These are phyloP conservation scores for Ceratocystis alfenasii DNA, from an alignment of 2,329 filamentous ascomycete species.

Conservation along the genomic window DNA sequence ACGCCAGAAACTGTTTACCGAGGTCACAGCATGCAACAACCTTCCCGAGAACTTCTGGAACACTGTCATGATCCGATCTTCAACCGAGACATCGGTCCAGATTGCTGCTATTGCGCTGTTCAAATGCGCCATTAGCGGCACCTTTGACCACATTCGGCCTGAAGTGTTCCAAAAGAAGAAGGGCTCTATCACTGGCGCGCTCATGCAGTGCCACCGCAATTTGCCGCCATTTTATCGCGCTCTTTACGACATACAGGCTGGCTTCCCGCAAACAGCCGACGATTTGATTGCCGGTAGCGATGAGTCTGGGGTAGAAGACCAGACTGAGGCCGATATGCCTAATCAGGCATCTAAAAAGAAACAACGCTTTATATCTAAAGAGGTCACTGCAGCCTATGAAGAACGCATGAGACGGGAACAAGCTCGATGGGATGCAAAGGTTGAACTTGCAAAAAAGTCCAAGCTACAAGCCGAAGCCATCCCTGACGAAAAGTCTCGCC, in stretches of 20 bases:
- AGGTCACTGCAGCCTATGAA: conserved; percentile 41
- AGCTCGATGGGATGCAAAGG: conserved; percentile 40
- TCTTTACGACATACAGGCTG: conserved; percentile 12
- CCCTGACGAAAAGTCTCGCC: conserved; percentile 33
- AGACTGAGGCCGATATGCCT: conserved; percentile 1
- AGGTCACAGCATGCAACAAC: conserved; percentile 8
- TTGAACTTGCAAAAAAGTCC: conserved; percentile 31
- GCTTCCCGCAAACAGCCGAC: conserved; percentile 17
- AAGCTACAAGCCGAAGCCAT: conserved; percentile 34
- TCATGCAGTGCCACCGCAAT: not conserved
- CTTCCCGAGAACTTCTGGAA: conserved; percentile 10
- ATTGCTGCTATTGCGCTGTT: conserved; percentile 16
- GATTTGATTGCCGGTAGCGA: conserved; percentile 9
- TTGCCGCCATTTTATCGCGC: conserved; percentile 2
- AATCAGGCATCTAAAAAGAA: conserved; percentile 24
- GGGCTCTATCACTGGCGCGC: conserved; percentile 3
- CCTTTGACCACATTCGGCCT: not conserved
- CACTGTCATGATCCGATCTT: not conserved
- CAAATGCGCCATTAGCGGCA: not conserved
- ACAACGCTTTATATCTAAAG: conserved; percentile 33
- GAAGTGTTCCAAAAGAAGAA: conserved; percentile 2
- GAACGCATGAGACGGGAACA: conserved; percentile 46
- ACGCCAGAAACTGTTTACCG: conserved; percentile 10
- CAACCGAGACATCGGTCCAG: conserved; percentile 4
- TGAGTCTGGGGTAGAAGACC: not conserved